Conservation (phyloP, 805 yeast genomes). For the Wickerhamiella occidentalis region DNA sequence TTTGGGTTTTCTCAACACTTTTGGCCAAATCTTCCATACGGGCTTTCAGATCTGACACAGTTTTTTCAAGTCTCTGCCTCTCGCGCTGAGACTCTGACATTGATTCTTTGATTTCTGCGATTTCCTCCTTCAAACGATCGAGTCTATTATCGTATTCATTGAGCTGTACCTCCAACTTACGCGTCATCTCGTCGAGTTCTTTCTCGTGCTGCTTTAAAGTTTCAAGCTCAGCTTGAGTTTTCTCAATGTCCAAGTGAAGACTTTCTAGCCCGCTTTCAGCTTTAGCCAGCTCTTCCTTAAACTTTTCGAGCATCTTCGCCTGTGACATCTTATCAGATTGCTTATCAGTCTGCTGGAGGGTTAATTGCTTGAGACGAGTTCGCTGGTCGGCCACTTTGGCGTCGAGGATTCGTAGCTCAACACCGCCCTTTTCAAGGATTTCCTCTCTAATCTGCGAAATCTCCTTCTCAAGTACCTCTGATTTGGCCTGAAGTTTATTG, state of each 20-base stretch:
- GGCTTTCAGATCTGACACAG: neutral
- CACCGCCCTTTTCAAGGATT: conserved; percentile 88
- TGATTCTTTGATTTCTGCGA: conserved; percentile 17
- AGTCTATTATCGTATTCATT: conserved; percentile 25
- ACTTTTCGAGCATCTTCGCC: conserved; percentile 36
- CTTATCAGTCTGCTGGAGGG: conserved; percentile 45
- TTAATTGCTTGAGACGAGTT: conserved; percentile 50
- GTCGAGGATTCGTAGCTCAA: conserved; percentile 55
- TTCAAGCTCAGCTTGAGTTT: neutral
- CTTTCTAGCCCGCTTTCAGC: neutral
- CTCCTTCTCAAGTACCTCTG: conserved; percentile 42
- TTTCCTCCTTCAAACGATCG: conserved; percentile 21
- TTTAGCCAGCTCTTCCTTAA: conserved; percentile 22
- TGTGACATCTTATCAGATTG: conserved; percentile 46
- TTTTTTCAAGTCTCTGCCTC: neutral
- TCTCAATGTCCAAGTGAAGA: neutral
- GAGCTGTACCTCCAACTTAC: neutral
- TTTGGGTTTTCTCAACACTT: neutral
- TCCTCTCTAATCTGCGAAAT: conserved; percentile 56
- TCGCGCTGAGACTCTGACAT: conserved; percentile 29
- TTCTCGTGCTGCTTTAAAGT: neutral
- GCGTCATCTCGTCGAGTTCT: neutral
- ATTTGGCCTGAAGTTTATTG: conserved; percentile 38
- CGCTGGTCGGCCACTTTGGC: conserved; percentile 67
- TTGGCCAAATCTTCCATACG: neutral